A percentile compares a stretch with the other conserved stretches of the same genome.
These are phyloP conservation scores for Cynara cardunculus DNA, from an alignment of 129 eudicot species.

Conservation along the genomic window DNA sequence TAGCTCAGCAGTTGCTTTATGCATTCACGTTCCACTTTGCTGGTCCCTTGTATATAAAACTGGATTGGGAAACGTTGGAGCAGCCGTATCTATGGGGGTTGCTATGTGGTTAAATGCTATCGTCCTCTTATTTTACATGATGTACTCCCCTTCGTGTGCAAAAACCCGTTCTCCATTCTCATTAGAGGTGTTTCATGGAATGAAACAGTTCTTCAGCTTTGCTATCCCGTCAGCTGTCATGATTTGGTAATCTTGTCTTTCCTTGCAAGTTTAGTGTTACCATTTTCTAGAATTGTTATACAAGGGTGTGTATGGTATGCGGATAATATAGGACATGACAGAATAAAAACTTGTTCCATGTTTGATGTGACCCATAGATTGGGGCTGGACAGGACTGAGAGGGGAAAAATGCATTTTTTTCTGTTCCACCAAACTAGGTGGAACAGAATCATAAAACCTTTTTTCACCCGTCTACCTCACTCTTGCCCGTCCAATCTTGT, in stretches of 20 bases:
- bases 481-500: too few species aligned
- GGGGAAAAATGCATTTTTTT: too few species aligned
- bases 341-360: background rate
- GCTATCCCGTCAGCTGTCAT: constrained; percentile 70
- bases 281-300: background rate
- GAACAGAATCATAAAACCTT: too few species aligned
- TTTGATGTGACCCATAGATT: too few species aligned
- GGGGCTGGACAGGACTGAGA: too few species aligned
- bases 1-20: constrained; percentile 40
- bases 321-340: background rate
- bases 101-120: constrained; percentile 58
- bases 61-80: constrained; percentile 51
- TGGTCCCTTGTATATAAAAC: constrained; percentile 65
- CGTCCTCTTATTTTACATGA: constrained; percentile 50
- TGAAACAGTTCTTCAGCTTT: constrained; percentile 54
- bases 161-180: constrained; percentile 57
- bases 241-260: constrained; percentile 46
- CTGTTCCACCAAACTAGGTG: background rate
- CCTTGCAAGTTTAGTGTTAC: background rate
- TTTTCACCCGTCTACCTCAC: background rate
- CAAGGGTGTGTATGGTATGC: background rate
- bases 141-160: constrained; percentile 49
- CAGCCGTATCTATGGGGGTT: constrained; percentile 53
- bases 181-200: constrained; percentile 42
- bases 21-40: constrained; percentile 54